Evolutionary conservation across 2,329 filamentous ascomycete species (phyloP).

Genomic region (Alternaria triticina): DNA sequence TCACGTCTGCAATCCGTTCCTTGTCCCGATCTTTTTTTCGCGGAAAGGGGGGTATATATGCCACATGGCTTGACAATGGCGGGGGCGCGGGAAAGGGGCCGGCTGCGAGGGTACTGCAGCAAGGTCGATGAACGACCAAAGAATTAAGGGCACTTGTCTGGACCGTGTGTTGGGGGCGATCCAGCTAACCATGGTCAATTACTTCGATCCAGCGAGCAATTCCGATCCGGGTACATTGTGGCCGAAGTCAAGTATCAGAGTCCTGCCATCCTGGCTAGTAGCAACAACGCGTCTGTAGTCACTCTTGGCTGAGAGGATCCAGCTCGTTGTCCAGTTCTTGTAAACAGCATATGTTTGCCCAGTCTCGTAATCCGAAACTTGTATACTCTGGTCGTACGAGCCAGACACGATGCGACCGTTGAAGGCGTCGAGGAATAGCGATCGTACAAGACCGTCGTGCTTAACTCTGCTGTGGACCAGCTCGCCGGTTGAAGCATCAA

Average conservation of each 20-base stretch:
- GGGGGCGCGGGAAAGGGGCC: neutral
- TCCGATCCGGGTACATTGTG: slow-evolving; percentile 62
- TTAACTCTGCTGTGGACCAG: slow-evolving; percentile 81
- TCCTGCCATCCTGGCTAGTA: slow-evolving; percentile 91
- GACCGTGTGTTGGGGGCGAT: neutral
- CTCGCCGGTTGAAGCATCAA: slow-evolving; percentile 89
- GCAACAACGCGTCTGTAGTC: slow-evolving; percentile 95
- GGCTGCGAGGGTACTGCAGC: neutral
- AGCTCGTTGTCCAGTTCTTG: slow-evolving; percentile 93
- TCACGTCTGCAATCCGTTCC: neutral
- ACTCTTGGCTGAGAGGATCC: slow-evolving; percentile 95
- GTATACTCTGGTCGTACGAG: slow-evolving; percentile 94
- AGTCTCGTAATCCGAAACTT: slow-evolving; percentile 86
- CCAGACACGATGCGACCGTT: slow-evolving; percentile 88
- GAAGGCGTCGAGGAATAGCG: slow-evolving; percentile 85
- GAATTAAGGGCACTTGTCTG: neutral
- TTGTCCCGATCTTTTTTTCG: neutral
- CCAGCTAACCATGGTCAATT: neutral
- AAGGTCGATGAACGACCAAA: neutral
- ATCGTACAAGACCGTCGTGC: slow-evolving; percentile 85
- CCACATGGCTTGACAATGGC: neutral
- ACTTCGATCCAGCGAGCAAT: slow-evolving; percentile 46
- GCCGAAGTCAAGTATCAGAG: slow-evolving; percentile 92
- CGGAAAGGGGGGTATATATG: neutral
- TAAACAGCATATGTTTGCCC: slow-evolving; percentile 82